Percentiles rank a stretch among this genome's conserved stretches.
phyloP scores from a whole-genome alignment of 345 rosid genomes.

The Eucalyptus decipiens region DNA sequence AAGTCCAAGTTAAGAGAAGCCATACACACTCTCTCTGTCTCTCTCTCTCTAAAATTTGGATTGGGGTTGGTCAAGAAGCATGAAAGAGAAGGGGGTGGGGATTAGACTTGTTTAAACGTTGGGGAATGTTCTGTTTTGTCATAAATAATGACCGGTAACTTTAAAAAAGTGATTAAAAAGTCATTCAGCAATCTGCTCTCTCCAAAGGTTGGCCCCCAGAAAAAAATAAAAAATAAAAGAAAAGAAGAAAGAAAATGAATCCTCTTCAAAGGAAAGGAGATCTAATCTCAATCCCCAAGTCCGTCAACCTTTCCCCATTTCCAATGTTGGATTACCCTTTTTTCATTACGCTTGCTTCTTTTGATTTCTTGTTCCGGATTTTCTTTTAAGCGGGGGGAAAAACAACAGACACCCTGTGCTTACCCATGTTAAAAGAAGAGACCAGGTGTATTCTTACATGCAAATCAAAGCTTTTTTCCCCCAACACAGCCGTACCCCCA shows the following conservation, averaged over 20 bases:
- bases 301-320: conserved; percentile 37
- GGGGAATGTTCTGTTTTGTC: not conserved
- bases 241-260: not conserved
- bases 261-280: not conserved
- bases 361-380: conserved; percentile 18
- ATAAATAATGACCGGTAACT: not conserved
- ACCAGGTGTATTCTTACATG: not conserved
- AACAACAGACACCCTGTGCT: not conserved
- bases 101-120: not conserved
- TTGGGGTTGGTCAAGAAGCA: not conserved
- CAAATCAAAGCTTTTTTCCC: not conserved
- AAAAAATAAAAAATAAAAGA: not conserved
- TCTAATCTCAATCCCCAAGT: conserved; percentile 14
- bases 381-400: not conserved
- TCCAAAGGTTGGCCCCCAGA: not conserved
- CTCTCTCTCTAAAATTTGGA: not conserved
- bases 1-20: not conserved
- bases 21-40: not conserved
- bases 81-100: not conserved
- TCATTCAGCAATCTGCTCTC: not conserved
- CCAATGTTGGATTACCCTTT: conserved; percentile 25
- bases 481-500: not conserved
- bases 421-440: not conserved
- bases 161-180: not conserved
- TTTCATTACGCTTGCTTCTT: conserved; percentile 1